Conservation (phyloP, 2,329 filamentous ascomycete genomes). For the Catunica adiposa region DNA sequence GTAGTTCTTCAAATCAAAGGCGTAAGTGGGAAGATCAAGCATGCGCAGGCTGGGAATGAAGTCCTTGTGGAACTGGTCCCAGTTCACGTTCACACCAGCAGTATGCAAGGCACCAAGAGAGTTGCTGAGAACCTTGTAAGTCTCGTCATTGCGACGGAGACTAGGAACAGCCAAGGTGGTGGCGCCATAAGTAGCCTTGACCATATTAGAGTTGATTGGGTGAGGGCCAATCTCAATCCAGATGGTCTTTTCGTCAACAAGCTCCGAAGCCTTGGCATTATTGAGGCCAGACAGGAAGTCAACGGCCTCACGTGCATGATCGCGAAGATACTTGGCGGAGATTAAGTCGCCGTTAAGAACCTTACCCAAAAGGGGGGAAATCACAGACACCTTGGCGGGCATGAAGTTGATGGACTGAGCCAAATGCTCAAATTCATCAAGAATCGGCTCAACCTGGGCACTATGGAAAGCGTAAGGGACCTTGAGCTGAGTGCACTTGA, state of each 20-base stretch:
- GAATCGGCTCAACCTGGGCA: slow-evolving; percentile 35
- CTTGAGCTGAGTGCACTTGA: slow-evolving; percentile 30
- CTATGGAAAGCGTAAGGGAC: slow-evolving; percentile 40
- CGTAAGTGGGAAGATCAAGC: slow-evolving; percentile 49
- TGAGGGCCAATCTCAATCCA: slow-evolving; percentile 58
- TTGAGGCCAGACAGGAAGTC: slow-evolving; percentile 45
- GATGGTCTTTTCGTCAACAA: slow-evolving; percentile 44
- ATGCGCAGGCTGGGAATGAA: slow-evolving; percentile 29
- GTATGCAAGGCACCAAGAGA: slow-evolving; percentile 41
- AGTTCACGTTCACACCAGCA: slow-evolving; percentile 47
- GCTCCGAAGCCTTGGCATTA: slow-evolving; percentile 34
- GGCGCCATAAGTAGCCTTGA: slow-evolving; percentile 42
- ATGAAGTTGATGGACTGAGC: slow-evolving; percentile 25
- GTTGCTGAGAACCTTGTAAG: slow-evolving; percentile 46
- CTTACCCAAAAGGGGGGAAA: slow-evolving; percentile 47
- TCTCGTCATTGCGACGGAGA: slow-evolving; percentile 45
- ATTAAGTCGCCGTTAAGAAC: slow-evolving; percentile 35
- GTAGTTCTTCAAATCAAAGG: slow-evolving; percentile 59
- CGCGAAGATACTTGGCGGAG: slow-evolving; percentile 40
- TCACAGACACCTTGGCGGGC: slow-evolving; percentile 34
- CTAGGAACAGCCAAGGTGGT: slow-evolving; percentile 38
- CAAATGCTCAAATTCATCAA: slow-evolving; percentile 39
- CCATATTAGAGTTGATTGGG: slow-evolving; percentile 49
- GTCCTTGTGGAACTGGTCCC: slow-evolving; percentile 50
- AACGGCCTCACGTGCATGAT: slow-evolving; percentile 46